phyloP scores from a whole-genome alignment of 805 yeast genomes.

The Yarrowia bubula region DNA sequence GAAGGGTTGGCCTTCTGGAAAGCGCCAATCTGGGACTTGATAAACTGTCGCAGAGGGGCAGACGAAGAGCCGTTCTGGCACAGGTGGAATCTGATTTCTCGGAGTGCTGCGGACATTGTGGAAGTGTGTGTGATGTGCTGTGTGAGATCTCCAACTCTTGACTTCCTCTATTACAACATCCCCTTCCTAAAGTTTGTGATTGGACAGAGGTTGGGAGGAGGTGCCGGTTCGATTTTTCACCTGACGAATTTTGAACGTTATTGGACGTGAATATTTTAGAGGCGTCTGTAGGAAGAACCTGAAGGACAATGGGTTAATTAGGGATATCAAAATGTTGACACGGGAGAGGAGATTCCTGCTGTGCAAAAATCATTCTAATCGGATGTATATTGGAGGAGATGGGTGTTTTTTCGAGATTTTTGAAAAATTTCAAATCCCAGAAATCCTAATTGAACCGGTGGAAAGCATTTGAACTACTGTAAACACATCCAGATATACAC shows the following conservation, averaged over 20 bases:
- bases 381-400: background rate
- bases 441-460: background rate
- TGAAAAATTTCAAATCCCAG: background rate
- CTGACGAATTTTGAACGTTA: no score
- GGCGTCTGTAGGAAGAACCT: no score
- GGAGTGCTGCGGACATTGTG: slow-evolving; percentile 48
- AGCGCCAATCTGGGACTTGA: slow-evolving; percentile 30
- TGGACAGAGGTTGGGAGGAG: background rate
- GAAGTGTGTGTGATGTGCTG: slow-evolving; percentile 5
- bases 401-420: no score
- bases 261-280: no score
- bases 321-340: background rate
- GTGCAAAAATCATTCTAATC: background rate
- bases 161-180: background rate
- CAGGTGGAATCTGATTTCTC: slow-evolving; percentile 77
- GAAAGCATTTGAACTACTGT: no score
- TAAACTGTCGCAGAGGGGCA: slow-evolving; percentile 48
- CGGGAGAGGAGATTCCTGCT: background rate
- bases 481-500: no score
- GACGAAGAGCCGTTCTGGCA: slow-evolving; percentile 78
- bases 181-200: slow-evolving; percentile 13
- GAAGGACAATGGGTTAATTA: background rate
- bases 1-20: slow-evolving; percentile 61
- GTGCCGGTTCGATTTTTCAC: background rate
- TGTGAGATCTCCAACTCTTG: background rate